Evolutionary conservation across 306 rosid species (phyloP), one percentile per base, ranked within the genome.

Genomic region (Dryas octopetala): DNA sequence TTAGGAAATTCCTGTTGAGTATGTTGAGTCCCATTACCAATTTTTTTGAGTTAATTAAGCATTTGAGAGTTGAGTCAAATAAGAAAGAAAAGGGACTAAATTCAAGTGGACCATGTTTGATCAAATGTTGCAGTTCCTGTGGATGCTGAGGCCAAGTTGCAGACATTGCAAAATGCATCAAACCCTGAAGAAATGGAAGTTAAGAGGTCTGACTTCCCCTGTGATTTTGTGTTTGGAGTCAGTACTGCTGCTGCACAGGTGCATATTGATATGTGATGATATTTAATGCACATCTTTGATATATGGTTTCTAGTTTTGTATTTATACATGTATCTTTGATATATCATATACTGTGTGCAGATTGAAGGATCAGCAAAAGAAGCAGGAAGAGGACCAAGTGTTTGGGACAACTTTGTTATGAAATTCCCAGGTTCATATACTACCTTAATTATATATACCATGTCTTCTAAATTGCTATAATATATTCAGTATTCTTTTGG

Each of bases 181-280:
- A 19, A 44, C 51, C 50, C 74, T 1, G 43, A 46, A 64, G 82
- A 71, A 7, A 6, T 74, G 45, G 7, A 67, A 7, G 28, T 74
- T 1, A 79, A 63, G 73, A 62, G 62, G 55, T 45, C 80, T 4
- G 73, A 80, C 41, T 80, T 80, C 26, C 74, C 80, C 0, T 1
- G 23, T 62, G 77, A 63, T 80, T 80, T 80, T 70, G 66, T 62
- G 23, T 80, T 80, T 46, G 84, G 80, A 46, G 77, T 75, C 13
- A 44, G 47, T 41, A 75, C 80, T 50, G 45, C 83, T 23, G 78
- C 75, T 46, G 14, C 16, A 23, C 74, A 79, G 82, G 74, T 78
- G 48, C 48, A 15, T 32, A 32, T 32, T 32, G 3, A 32, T 32
- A 1, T 32, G 38, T 32, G 38, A 32, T 32, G 38, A 1, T 32